Conservation (phyloP, 768 basidiomycete genomes). For the Mycena maculata region DNA sequence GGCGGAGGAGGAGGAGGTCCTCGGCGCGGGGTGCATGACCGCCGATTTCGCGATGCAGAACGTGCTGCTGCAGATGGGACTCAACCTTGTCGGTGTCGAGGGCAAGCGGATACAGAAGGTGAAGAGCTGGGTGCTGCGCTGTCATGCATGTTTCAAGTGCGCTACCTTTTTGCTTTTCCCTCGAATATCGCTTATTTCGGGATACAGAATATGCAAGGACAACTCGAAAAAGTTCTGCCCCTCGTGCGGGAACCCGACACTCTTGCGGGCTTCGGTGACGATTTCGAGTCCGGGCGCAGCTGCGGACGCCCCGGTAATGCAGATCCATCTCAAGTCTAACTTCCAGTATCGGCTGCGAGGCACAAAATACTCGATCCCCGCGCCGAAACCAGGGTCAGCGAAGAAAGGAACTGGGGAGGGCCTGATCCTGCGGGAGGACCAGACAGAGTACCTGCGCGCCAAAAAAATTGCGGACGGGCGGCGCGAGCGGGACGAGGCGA, state of each 20-base stretch:
- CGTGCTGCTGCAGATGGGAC: conserved; percentile 92
- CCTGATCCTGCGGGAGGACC: conserved; percentile 93
- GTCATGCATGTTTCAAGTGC: conserved; percentile 99
- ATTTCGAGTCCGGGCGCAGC: conserved; percentile 73
- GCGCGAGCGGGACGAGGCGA: conserved; percentile 81
- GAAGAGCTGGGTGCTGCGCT: conserved; percentile 95
- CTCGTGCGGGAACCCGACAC: conserved; percentile 92
- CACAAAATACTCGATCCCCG: conserved; percentile 91
- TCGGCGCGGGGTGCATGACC: conserved; percentile 93
- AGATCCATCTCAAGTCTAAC: conserved; percentile 94
- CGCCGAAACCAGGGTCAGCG: conserved; percentile 88
- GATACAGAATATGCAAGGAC: conserved; percentile 91
- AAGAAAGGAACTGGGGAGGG: conserved; percentile 87
- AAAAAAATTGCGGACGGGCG: conserved; percentile 81
- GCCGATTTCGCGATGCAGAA: conserved; percentile 99
- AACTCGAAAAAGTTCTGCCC: conserved; percentile 96
- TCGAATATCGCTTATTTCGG: conserved; percentile 5
- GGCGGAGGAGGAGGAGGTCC: conserved; percentile 48
- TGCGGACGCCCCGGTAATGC: conserved; percentile 73
- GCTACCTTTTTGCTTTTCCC: conserved; percentile 44
- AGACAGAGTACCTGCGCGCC: conserved; percentile 86
- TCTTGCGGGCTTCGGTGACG: conserved; percentile 92
- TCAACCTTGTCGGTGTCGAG: conserved; percentile 89
- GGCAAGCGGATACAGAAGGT: conserved; percentile 92
- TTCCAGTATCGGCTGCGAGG: conserved; percentile 95